phyloP scores from a whole-genome alignment of 73 alveolate genomes.

The Stentor coeruleus region DNA sequence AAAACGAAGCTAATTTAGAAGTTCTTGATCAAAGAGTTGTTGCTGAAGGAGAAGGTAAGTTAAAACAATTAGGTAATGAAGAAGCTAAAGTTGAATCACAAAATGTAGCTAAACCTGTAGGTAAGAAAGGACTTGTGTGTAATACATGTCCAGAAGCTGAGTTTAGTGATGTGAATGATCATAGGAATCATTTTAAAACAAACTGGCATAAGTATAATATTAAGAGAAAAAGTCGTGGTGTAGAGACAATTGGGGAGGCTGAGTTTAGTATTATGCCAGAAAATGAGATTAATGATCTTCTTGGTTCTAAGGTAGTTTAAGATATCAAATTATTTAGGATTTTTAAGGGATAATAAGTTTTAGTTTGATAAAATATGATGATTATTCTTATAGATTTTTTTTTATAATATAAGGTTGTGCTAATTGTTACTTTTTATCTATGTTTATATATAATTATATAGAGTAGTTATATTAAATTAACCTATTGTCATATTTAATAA shows the following conservation, averaged over 20 bases:
- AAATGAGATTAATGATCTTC: not conserved
- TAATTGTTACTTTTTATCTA: too few species aligned
- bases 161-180: slow-evolving; percentile 9
- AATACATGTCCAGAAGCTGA: slow-evolving; percentile 22
- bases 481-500: too few species aligned
- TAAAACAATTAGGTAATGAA: not conserved
- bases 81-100: not conserved
- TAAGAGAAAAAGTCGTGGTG: slow-evolving; percentile 33
- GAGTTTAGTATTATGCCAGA: slow-evolving; percentile 38
- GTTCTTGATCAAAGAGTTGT: not conserved
- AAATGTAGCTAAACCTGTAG: not conserved
- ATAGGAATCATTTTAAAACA: slow-evolving; percentile 59
- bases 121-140: not conserved
- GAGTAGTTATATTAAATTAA: too few species aligned
- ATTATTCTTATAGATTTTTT: too few species aligned
- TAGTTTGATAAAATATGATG: too few species aligned
- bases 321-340: not conserved
- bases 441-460: too few species aligned
- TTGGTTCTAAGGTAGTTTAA: slow-evolving; percentile 4
- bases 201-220: slow-evolving; percentile 64
- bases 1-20: not conserved
- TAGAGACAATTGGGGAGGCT: slow-evolving; percentile 26
- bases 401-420: too few species aligned
- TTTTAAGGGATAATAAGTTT: too few species aligned
- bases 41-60: slow-evolving; percentile 28